A percentile compares a stretch with the other conserved stretches of the same genome.
Conservation (phyloP, 768 basidiomycete genomes). For the Mycena crocata region DNA sequence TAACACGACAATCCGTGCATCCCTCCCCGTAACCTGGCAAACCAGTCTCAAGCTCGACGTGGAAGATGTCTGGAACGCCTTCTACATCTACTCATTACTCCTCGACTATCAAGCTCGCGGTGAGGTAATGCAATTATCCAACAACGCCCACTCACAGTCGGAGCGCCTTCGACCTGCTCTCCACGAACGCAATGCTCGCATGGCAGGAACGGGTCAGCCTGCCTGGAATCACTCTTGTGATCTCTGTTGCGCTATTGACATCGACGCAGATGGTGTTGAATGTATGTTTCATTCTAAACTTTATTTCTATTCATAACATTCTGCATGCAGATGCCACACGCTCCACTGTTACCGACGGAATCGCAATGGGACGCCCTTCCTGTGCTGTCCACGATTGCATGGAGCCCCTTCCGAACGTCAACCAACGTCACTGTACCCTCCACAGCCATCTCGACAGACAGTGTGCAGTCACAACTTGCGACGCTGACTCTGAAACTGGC, state of each 20-base stretch:
- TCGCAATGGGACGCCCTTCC: constrained; percentile 41
- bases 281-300: neutral
- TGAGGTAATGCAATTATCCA: neutral
- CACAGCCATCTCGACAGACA: constrained; percentile 10
- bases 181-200: constrained; percentile 29
- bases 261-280: constrained; percentile 6
- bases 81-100: neutral
- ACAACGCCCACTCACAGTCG: constrained; percentile 6
- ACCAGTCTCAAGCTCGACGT: neutral
- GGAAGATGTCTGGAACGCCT: constrained; percentile 7
- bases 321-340: constrained; percentile 19
- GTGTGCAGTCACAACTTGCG: constrained; percentile 28
- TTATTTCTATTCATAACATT: too few relatives aligned
- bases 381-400: constrained; percentile 40
- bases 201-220: constrained; percentile 34
- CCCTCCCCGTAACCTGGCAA: neutral
- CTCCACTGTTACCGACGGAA: constrained; percentile 41
- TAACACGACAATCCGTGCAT: neutral
- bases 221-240: constrained; percentile 38
- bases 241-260: constrained; percentile 24
- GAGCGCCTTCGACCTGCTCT: constrained; percentile 21
- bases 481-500: neutral
- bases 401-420: constrained; percentile 26
- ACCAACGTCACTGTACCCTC: constrained; percentile 29
- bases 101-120: neutral